Conservation (phyloP, 306 rosid genomes). For the Dryas drummondii region DNA sequence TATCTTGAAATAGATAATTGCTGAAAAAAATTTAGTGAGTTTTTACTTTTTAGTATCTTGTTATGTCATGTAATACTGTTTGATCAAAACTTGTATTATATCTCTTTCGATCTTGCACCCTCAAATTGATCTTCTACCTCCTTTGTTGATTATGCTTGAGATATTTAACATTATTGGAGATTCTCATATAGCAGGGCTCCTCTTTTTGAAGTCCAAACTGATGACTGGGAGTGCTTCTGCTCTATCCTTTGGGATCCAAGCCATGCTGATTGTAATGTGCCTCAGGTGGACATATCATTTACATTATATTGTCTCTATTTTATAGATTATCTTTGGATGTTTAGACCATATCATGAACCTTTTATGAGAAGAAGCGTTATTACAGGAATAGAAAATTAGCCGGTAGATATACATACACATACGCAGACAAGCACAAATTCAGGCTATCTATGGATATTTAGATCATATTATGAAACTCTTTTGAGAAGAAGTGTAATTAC, state of each 20-base stretch:
- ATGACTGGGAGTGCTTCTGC: constrained; percentile 59
- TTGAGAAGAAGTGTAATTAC: too few relatives aligned
- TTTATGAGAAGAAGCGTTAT: not conserved
- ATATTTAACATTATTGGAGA: constrained; percentile 14
- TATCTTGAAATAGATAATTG: not conserved
- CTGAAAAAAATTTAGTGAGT: not conserved
- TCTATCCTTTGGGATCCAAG: constrained; percentile 48
- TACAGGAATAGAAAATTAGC: not conserved
- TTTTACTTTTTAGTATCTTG: not conserved
- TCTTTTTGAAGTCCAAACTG: constrained; percentile 50
- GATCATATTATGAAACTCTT: too few relatives aligned
- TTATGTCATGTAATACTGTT: not conserved
- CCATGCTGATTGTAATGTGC: constrained; percentile 53
- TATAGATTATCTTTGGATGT: not conserved
- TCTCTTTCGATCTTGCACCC: not conserved
- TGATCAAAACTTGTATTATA: not conserved
- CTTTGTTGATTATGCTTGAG: not conserved
- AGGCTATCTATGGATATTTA: too few relatives aligned
- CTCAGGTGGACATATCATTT: constrained; percentile 43
- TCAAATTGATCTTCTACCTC: not conserved
- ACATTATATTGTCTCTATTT: not conserved
- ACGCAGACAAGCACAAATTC: not conserved
- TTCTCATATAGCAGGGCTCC: constrained; percentile 43
- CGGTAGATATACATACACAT: not conserved
- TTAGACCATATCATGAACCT: not conserved